Evolutionary conservation across 2,329 filamentous ascomycete species (phyloP).

Genomic region (Orbilia oligospora): DNA sequence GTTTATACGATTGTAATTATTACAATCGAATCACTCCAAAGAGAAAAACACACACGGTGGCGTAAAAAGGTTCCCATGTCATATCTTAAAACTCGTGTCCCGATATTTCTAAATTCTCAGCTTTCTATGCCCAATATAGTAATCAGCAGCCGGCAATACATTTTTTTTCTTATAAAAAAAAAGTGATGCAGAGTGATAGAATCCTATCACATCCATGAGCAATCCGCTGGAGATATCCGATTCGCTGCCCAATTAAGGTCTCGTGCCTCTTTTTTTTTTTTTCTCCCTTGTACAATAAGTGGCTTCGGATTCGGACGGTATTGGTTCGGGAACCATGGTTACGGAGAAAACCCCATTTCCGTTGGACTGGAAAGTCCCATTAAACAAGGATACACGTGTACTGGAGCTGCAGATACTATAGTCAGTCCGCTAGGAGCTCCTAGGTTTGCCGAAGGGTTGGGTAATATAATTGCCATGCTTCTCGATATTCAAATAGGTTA

Average conservation of each 20-base stretch:
- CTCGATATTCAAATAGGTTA: neutral
- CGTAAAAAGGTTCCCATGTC: neutral
- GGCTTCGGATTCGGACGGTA: neutral
- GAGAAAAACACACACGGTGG: too few relatives aligned
- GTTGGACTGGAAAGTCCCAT: conserved; percentile 9
- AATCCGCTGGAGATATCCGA: conserved; percentile 6
- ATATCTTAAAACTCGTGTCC: neutral
- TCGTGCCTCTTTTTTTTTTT: conserved; percentile 10
- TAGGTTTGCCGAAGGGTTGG: neutral
- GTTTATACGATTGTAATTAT: neutral
- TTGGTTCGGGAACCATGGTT: conserved; percentile 12
- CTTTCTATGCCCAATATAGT: neutral
- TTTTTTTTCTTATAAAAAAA: neutral
- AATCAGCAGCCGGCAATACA: neutral
- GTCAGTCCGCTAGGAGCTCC: neutral
- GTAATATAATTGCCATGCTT: neutral
- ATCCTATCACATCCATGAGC: conserved; percentile 13
- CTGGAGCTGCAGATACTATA: conserved; percentile 9
- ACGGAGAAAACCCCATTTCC: neutral
- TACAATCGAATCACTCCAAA: neutral
- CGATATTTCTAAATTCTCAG: neutral
- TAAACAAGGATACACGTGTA: conserved; percentile 26
- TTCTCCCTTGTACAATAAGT: neutral
- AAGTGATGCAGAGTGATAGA: conserved; percentile 5
- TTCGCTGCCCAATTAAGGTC: neutral